Percentiles rank a stretch among this genome's conserved stretches.
These are phyloP conservation scores for Pilaira anomala DNA, from an alignment of 192 early-diverging fungal species.

Conservation along the genomic window DNA sequence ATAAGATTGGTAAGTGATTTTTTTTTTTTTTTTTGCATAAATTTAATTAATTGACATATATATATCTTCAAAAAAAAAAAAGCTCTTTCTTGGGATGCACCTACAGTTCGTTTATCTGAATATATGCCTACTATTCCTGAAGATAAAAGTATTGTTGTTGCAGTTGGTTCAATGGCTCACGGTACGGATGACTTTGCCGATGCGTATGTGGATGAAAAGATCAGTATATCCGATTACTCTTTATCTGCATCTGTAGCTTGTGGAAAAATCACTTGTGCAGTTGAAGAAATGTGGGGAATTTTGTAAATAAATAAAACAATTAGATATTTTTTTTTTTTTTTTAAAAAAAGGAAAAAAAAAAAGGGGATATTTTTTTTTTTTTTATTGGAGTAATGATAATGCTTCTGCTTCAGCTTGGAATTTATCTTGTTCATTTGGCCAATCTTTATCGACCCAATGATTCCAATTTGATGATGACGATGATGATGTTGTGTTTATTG, in stretches of 20 bases:
- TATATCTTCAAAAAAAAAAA: constrained; percentile 13
- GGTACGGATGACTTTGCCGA: constrained; percentile 96
- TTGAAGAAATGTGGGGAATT: constrained; percentile 91
- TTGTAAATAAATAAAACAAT: constrained; percentile 45
- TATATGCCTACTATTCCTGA: constrained; percentile 79
- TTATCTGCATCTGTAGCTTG: constrained; percentile 96
- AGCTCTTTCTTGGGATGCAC: constrained; percentile 86
- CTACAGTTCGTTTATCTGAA: constrained; percentile 75
- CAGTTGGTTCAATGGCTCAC: constrained; percentile 96
- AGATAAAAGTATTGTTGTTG: constrained; percentile 83
- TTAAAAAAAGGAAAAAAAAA: background rate
- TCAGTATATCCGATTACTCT: constrained; percentile 95
- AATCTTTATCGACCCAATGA: background rate
- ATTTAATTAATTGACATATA: background rate
- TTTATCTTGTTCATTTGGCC: background rate
- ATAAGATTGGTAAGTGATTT: constrained; percentile 79
- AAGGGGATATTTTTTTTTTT: background rate
- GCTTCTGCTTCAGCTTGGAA: constrained; percentile 10
- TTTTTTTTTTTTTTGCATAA: background rate
- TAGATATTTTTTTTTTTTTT: background rate
- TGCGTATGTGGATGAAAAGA: constrained; percentile 94
- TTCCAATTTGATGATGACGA: constrained; percentile 28
- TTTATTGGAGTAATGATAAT: background rate
- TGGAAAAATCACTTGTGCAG: constrained; percentile 84
- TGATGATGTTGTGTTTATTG: constrained; percentile 20